phyloP scores from a whole-genome alignment of 306 rosid species.

The Parietaria judaica region DNA sequence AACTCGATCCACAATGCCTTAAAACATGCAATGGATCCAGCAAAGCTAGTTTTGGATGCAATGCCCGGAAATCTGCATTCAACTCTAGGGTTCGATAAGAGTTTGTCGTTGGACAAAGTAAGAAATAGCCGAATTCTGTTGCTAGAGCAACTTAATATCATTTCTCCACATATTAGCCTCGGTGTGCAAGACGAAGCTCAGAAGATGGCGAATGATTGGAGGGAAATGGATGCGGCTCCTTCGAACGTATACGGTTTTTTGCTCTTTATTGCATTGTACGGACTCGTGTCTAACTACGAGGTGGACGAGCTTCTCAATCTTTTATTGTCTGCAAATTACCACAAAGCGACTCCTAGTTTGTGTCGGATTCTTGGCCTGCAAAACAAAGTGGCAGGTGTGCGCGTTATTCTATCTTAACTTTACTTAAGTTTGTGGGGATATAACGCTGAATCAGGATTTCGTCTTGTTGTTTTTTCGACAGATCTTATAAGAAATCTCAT shows the following conservation, averaged over 20 bases:
- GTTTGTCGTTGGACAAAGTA: conserved; percentile 2
- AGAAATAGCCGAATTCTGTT: conserved; percentile 12
- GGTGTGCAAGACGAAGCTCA: background rate
- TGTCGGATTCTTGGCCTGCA: conserved; percentile 9
- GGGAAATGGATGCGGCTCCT: background rate
- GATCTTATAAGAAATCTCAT: conserved; percentile 36
- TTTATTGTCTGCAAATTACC: conserved; percentile 26
- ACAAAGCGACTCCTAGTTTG: conserved; percentile 17
- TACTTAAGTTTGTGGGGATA: too few species aligned
- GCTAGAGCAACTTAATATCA: conserved; percentile 7
- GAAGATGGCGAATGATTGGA: conserved; percentile 13
- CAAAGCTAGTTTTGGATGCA: conserved; percentile 14
- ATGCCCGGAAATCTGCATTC: background rate
- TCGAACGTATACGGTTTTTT: conserved; percentile 5
- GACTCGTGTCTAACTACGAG: conserved; percentile 1
- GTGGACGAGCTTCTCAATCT: conserved; percentile 12
- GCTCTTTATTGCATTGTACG: conserved; percentile 4
- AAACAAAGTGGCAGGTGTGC: conserved; percentile 1
- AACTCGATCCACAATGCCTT: background rate
- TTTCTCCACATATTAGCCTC: background rate
- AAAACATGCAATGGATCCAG: conserved; percentile 3
- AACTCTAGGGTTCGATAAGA: background rate
- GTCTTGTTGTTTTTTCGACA: conserved; percentile 6
- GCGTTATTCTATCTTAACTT: background rate
- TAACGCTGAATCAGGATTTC: background rate